A percentile compares a stretch with the other conserved stretches of the same genome.
Evolutionary conservation across 2,329 filamentous ascomycete species (phyloP).

Genomic region (Knoxdaviesia capensis): DNA sequence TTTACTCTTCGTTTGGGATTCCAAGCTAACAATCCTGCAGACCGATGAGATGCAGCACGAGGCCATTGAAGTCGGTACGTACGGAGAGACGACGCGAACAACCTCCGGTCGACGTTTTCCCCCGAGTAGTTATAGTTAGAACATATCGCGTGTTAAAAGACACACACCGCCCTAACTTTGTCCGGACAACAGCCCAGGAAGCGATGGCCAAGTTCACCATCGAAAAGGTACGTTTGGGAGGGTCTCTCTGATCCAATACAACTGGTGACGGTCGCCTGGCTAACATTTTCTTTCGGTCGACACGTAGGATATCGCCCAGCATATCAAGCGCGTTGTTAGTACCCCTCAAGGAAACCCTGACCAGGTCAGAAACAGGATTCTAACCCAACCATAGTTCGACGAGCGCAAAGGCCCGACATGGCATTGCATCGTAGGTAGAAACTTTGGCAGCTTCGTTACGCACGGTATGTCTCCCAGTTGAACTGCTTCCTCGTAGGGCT

Average conservation of each 20-base stretch:
- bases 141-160: not conserved
- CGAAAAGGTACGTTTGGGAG: slow-evolving; percentile 26
- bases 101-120: not conserved
- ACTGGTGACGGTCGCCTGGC: too few species aligned
- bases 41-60: slow-evolving; percentile 95
- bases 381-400: slow-evolving; percentile 51
- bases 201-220: slow-evolving; percentile 43
- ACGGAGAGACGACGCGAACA: not conserved
- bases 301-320: slow-evolving; percentile 72
- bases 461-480: slow-evolving; percentile 44
- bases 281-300: too few species aligned
- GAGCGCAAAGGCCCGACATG: slow-evolving; percentile 93
- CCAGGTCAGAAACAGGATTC: not conserved
- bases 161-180: too few species aligned
- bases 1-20: not conserved
- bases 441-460: slow-evolving; percentile 98
- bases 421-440: slow-evolving; percentile 97
- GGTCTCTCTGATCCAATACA: not conserved
- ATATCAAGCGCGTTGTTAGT: slow-evolving; percentile 79
- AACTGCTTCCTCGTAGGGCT: not conserved
- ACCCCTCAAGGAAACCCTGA: slow-evolving; percentile 2
- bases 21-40: slow-evolving; percentile 22
- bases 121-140: not conserved
- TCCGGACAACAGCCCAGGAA: slow-evolving; percentile 28
- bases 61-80: slow-evolving; percentile 84